These are phyloP conservation scores for Arabis hirsuta DNA, from an alignment of 345 rosid genomes.

Conservation along the genomic window DNA sequence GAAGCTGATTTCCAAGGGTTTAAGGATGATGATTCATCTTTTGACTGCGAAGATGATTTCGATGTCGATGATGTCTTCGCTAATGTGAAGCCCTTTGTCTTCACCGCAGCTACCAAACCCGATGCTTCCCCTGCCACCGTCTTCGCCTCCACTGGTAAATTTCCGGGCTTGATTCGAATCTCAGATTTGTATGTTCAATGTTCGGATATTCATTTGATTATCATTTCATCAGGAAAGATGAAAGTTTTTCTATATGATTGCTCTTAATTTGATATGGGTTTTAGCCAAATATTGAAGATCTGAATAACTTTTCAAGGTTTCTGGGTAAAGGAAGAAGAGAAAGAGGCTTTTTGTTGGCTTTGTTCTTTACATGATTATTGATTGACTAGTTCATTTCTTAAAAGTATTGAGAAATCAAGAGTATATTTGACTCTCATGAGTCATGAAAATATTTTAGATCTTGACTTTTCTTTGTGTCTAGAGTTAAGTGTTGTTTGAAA, in stretches of 20 bases:
- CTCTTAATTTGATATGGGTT: slow-evolving; percentile 19
- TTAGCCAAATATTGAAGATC: too few relatives aligned
- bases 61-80: slow-evolving; percentile 50
- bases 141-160: slow-evolving; percentile 37
- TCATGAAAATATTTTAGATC: slow-evolving; percentile 1
- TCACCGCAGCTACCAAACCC: slow-evolving; percentile 48
- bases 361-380: slow-evolving; percentile 17
- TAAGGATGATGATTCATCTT: slow-evolving; percentile 67
- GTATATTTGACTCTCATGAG: slow-evolving; percentile 1
- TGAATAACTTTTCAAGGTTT: slow-evolving; percentile 21
- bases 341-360: background rate
- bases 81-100: slow-evolving; percentile 67
- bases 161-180: slow-evolving; percentile 1
- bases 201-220: background rate
- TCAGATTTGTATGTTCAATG: background rate
- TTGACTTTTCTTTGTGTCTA: slow-evolving; percentile 12
- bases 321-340: slow-evolving; percentile 8
- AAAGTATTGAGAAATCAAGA: slow-evolving; percentile 4
- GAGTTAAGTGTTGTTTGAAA: slow-evolving; percentile 9
- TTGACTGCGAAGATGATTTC: slow-evolving; percentile 55
- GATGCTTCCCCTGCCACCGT: slow-evolving; percentile 32
- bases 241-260: background rate
- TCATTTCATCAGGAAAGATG: background rate
- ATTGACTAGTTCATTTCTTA: background rate
- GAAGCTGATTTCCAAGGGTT: slow-evolving; percentile 93